phyloP scores from a whole-genome alignment of 1,139 yeast genomes.

The Geotrichum australiense region DNA sequence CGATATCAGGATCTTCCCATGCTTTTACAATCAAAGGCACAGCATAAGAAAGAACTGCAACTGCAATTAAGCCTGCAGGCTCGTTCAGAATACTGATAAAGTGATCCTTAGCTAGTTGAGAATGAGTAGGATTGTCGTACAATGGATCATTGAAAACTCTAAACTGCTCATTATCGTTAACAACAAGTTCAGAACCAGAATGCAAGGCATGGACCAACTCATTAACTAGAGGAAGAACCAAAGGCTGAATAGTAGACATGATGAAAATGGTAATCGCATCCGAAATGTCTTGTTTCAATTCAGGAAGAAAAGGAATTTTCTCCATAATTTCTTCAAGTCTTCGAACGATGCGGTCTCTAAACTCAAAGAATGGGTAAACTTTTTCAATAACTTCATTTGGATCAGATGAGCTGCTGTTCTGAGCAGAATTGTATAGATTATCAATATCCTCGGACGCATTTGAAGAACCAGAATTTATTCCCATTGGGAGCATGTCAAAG shows the following conservation, averaged over 20 bases:
- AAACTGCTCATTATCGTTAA: conserved; percentile 23
- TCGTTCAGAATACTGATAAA: conserved; percentile 27
- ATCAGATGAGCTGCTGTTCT: not conserved
- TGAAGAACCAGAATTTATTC: not conserved
- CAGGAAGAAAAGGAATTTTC: conserved; percentile 4
- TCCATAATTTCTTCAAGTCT: conserved; percentile 2
- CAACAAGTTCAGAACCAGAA: conserved; percentile 21
- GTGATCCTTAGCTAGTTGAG: conserved; percentile 26
- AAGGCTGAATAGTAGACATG: conserved; percentile 23
- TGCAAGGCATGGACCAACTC: conserved; percentile 18
- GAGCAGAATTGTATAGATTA: not conserved
- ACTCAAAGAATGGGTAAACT: conserved; percentile 5
- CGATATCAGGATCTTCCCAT: conserved; percentile 21
- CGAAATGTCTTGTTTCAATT: conserved; percentile 20
- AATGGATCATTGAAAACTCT: conserved; percentile 23
- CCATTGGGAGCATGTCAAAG: conserved; percentile 6
- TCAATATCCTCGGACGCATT: conserved; percentile 1
- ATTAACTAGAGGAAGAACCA: conserved; percentile 23
- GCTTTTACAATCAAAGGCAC: conserved; percentile 40
- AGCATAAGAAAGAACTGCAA: conserved; percentile 45
- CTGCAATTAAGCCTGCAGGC: conserved; percentile 44
- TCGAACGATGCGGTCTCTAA: conserved; percentile 6
- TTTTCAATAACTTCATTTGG: conserved; percentile 3
- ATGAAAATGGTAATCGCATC: conserved; percentile 23
- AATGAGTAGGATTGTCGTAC: conserved; percentile 24